Evolutionary conservation across 2,329 filamentous ascomycete genomes (phyloP).

Genomic region (Penicillium sp.): DNA sequence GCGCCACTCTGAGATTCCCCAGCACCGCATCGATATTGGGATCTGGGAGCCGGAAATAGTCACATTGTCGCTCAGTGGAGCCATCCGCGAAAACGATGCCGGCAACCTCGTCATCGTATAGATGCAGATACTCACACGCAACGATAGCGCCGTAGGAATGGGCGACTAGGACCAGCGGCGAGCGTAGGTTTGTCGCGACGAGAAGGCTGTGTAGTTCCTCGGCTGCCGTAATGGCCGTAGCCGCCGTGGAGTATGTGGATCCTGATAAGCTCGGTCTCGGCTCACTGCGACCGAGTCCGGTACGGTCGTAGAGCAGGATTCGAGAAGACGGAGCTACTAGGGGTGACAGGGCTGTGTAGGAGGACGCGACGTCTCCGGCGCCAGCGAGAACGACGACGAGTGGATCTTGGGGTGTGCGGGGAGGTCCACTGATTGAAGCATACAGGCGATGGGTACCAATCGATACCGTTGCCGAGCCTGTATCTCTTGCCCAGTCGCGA

Average conservation of each 20-base stretch:
- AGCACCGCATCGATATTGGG: slow-evolving; percentile 33
- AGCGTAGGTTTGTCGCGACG: slow-evolving; percentile 15
- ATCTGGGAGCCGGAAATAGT: slow-evolving; percentile 36
- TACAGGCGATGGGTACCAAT: slow-evolving; percentile 38
- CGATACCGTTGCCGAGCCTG: slow-evolving; percentile 23
- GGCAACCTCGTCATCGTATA: slow-evolving; percentile 29
- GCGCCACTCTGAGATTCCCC: slow-evolving; percentile 32
- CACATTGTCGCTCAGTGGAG: slow-evolving; percentile 35
- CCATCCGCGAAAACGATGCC: slow-evolving; percentile 43
- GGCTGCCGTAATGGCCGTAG: slow-evolving; percentile 30
- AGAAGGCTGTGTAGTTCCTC: slow-evolving; percentile 36
- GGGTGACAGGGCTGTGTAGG: slow-evolving; percentile 36
- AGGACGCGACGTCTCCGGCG: slow-evolving; percentile 37
- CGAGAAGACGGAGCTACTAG: slow-evolving; percentile 30
- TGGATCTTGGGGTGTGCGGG: slow-evolving; percentile 26
- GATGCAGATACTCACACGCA: slow-evolving; percentile 42
- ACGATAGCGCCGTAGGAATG: slow-evolving; percentile 46
- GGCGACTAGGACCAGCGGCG: slow-evolving; percentile 38
- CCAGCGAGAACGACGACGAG: slow-evolving; percentile 39
- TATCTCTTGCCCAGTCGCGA: slow-evolving; percentile 1
- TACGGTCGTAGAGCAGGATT: slow-evolving; percentile 41
- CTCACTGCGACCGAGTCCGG: slow-evolving; percentile 41
- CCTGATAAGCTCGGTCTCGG: slow-evolving; percentile 8
- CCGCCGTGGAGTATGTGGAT: not conserved
- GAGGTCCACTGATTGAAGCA: slow-evolving; percentile 31